Percentiles rank a stretch among this genome's conserved stretches.
phyloP scores from a whole-genome alignment of 495 filamentous ascomycete species.

The Lasiosphaeris hirsuta region DNA sequence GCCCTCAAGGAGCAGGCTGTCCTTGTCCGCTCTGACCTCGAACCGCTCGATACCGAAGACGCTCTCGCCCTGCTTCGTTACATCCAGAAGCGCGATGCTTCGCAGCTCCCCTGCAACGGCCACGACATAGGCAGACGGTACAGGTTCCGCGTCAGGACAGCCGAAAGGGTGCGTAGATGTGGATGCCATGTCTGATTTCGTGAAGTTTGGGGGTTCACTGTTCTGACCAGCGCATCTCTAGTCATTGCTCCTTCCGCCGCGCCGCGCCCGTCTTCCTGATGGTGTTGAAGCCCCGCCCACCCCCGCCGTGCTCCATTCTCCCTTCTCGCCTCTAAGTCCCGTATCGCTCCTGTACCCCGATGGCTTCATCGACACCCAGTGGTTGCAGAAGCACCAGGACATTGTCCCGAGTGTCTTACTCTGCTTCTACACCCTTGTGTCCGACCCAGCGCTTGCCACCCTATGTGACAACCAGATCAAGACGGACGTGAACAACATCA shows the following conservation, averaged over 20 bases:
- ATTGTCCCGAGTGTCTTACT: conserved; percentile 76
- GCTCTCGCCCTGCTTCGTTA: conserved; percentile 65
- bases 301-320: conserved; percentile 68
- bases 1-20: conserved; percentile 56
- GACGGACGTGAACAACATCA: conserved; percentile 75
- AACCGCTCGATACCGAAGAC: conserved; percentile 59
- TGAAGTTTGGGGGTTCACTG: not conserved
- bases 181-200: not conserved
- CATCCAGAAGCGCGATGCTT: conserved; percentile 64
- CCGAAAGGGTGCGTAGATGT: conserved; percentile 67
- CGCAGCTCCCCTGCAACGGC: conserved; percentile 56
- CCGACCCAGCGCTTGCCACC: conserved; percentile 66
- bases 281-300: conserved; percentile 45
- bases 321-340: conserved; percentile 81
- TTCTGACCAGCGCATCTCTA: conserved; percentile 23
- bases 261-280: conserved; percentile 46
- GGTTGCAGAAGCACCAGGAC: conserved; percentile 82
- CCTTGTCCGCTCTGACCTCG: conserved; percentile 64
- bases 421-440: conserved; percentile 66
- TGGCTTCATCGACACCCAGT: conserved; percentile 74
- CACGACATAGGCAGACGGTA: conserved; percentile 42
- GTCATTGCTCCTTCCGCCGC: conserved; percentile 51
- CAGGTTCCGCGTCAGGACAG: conserved; percentile 62
- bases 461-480: conserved; percentile 83
- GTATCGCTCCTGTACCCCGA: conserved; percentile 79